A percentile compares a stretch with the other conserved stretches of the same genome.
These are phyloP conservation scores for Globisporangium takayamanum DNA, from an alignment of 352 stramenopile genomes.

Conservation along the genomic window DNA sequence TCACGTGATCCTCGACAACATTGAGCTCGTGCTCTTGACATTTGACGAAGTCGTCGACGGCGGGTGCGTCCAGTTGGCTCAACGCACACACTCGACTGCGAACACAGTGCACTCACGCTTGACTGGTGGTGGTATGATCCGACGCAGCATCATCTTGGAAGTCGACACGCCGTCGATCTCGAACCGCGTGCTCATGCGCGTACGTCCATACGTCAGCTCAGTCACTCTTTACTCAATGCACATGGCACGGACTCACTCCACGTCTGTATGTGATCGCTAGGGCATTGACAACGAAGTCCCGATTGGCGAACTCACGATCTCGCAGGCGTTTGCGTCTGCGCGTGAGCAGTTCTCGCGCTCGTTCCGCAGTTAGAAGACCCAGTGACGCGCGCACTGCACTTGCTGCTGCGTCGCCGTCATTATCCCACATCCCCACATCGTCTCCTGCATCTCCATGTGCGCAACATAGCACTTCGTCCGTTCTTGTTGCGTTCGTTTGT, in stretches of 20 bases:
- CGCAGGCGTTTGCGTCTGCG: constrained; percentile 79
- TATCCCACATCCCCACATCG: no score
- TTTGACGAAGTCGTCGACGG: constrained; percentile 90
- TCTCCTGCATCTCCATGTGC: no score
- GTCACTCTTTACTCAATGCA: not conserved
- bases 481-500: no score
- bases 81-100: not conserved
- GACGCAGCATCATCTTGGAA: constrained; percentile 79
- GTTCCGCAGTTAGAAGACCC: constrained; percentile 66
- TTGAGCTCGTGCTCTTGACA: constrained; percentile 85
- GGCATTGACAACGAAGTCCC: constrained; percentile 86
- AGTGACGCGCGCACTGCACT: not conserved
- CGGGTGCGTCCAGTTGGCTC: constrained; percentile 34
- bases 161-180: constrained; percentile 84
- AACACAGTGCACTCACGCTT: not conserved
- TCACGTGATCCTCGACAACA: constrained; percentile 88
- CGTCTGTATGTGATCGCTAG: constrained; percentile 16
- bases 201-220: constrained; percentile 18
- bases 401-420: not conserved
- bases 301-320: constrained; percentile 83
- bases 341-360: constrained; percentile 86
- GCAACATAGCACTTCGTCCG: no score
- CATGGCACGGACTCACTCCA: not conserved
- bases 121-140: not conserved
- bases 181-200: constrained; percentile 89